Base-by-base conservation (phyloP, 345 rosid species). In the Euphorbia lathyris region DNA sequence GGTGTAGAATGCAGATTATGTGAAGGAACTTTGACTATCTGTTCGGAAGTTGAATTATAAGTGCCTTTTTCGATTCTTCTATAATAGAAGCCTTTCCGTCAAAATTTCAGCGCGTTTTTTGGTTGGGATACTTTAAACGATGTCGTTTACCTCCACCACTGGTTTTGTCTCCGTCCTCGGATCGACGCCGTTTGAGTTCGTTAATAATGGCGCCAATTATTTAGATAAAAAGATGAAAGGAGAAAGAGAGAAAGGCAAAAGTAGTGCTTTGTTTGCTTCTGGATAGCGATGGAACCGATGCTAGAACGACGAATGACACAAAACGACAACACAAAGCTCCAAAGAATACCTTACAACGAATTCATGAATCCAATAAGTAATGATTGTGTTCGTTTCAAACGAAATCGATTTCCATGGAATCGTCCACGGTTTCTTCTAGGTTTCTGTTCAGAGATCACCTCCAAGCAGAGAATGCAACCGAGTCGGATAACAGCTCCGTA, bases 401-500 rank as follows among this genome's bases (percentile, higher is more conserved):
- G 52, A 32, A 51, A 0, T 73, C 61, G 69, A 51, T 63, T 53
- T 58, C 61, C 9, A 80, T 83, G 85, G 89, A 80, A 65, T 68
- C 80, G 43, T 26, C 81, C 27, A 65, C 74, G 56, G 60, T 75
- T 22, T 72, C 81, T 23, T 71, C 88, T 30, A 82, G 74, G 48
- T 88, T 86, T 80, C 76, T 72, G 48, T 86, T 83, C 81, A 69
- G 88, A 62, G 90, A 80, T 68, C 87, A 82, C 69, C 80, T 14
- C 29, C 63, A 77, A 11, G 51, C 72, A 63, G 86, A 78, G 67
- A 52, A 68, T 6, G 60, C 78, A 19, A 16, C 56, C 20, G 71
- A 68, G 30, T 77, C 86, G 25, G 72, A 74, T 52, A 12, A 72
- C 69, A 76, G 78, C 76, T 80, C 86, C 68, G 69, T 55, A 27